phyloP scores from a whole-genome alignment of 495 filamentous ascomycete genomes.

The Lepraria neglecta region DNA sequence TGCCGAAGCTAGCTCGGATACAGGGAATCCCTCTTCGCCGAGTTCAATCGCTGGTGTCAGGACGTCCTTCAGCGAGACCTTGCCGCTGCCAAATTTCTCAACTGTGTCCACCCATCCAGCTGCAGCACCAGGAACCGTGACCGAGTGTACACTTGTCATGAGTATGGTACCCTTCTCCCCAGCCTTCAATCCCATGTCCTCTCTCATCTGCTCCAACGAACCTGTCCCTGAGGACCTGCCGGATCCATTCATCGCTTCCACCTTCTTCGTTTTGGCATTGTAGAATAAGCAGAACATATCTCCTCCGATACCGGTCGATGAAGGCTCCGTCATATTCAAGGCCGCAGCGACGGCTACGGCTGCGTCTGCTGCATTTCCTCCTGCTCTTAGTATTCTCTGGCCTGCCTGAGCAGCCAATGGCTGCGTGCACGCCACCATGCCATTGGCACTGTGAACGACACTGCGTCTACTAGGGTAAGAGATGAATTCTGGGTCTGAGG shows the following conservation, averaged over 20 bases:
- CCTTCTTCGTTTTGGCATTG: conserved; percentile 69
- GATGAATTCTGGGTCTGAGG: conserved; percentile 50
- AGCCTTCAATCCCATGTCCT: conserved; percentile 60
- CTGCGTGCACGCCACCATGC: conserved; percentile 87
- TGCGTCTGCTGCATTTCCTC: conserved; percentile 94
- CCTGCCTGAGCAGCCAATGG: conserved; percentile 86
- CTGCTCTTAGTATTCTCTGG: conserved; percentile 70
- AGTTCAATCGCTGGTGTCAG: conserved; percentile 78
- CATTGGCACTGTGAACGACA: conserved; percentile 86
- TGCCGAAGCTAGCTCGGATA: conserved; percentile 67
- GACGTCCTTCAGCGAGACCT: conserved; percentile 69
- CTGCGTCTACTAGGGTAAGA: conserved; percentile 81
- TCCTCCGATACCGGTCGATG: conserved; percentile 92
- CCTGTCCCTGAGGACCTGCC: conserved; percentile 67
- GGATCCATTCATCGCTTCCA: conserved; percentile 85
- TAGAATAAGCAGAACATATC: conserved; percentile 98
- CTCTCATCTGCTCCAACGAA: conserved; percentile 62
- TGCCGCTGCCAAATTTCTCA: conserved; percentile 88
- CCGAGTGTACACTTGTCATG: conserved; percentile 67
- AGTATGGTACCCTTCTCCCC: conserved; percentile 61
- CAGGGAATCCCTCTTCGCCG: conserved; percentile 83
- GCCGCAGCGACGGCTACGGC: conserved; percentile 87
- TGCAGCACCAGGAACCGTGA: conserved; percentile 82
- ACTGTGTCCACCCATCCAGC: conserved; percentile 92
- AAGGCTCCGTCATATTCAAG: conserved; percentile 89